Evolutionary conservation across 345 rosid species (phyloP), one percentile per base, ranked within the genome.

Genomic region (Mangifera indica): DNA sequence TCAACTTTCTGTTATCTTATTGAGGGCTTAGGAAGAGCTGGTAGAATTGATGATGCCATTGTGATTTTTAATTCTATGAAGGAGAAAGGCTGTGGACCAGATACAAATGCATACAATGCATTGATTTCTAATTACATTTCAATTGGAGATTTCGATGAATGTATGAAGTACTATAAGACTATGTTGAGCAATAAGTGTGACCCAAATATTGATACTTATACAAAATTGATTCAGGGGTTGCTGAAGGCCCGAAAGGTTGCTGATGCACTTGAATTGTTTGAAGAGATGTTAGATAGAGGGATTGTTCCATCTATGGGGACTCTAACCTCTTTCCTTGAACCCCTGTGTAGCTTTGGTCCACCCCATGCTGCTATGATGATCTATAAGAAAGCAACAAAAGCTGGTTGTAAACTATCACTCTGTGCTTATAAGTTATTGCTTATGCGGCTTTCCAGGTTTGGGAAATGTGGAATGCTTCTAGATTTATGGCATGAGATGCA

Each of bases 401-500:
- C 73, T 2, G 95, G 97, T 15, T 90, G 97, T 78, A 77, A 40
- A 56, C 59, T 92, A 77, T 94, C 98, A 22, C 62, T 79, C 3
- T 85, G 76, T 24, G 91, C 93, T 22, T 94, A 87, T 78, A 94
- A 94, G 87, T 74, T 87, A 62, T 79, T 94, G 80, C 85, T 92
- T 67, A 87, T 79, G 85, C 83, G 97, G 76, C 81, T 94, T 58
- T 90, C 97, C 26, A 86, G 87, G 75, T 94, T 92, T 80, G 97
- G 98, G 34, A 94, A 94, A 84, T 90, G 95, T 63, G 97, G 98
- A 70, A 87, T 87, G 87, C 48, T 94, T 83, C 79, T 90, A 61
- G 89, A 77, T 15, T n/a, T 90, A 60, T 92, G 98, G 97, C 77
- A 94, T 2, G 93, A 94, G 78, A 90, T 90, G 97, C 92, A 90